These are phyloP conservation scores for Ogataea pini DNA, from an alignment of 805 yeast species.

Conservation along the genomic window DNA sequence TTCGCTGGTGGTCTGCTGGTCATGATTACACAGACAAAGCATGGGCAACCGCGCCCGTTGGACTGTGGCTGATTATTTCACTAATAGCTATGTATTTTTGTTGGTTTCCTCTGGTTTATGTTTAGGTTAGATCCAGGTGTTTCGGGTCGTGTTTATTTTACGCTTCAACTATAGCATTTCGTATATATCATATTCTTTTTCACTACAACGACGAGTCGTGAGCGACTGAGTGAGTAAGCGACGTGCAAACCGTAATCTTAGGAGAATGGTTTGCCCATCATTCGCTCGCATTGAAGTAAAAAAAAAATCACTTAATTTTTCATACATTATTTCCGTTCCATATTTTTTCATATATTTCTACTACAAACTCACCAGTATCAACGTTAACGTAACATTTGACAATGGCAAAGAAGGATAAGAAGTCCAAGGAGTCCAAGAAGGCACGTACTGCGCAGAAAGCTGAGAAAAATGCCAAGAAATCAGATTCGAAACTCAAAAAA, in stretches of 20 bases:
- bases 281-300: too few relatives aligned
- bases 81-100: conserved; percentile 8
- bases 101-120: conserved; percentile 4
- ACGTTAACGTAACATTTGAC: too few relatives aligned
- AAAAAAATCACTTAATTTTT: too few relatives aligned
- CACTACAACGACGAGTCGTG: too few relatives aligned
- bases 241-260: too few relatives aligned
- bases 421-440: conserved; percentile 88
- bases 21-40: too few relatives aligned
- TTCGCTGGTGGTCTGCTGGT: background rate
- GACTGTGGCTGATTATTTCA: too few relatives aligned
- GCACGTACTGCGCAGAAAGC: conserved; percentile 83
- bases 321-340: too few relatives aligned
- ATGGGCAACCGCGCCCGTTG: conserved; percentile 1
- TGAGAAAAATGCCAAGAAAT: conserved; percentile 72
- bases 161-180: conserved; percentile 3
- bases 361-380: too few relatives aligned
- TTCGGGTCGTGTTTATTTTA: conserved; percentile 1
- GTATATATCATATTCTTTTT: background rate
- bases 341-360: too few relatives aligned
- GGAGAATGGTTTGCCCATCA: too few relatives aligned
- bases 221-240: too few relatives aligned
- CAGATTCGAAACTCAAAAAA: conserved; percentile 69
- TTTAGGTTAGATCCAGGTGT: conserved; percentile 1
- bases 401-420: conserved; percentile 87